Evolutionary conservation across 2,329 filamentous ascomycete species (phyloP).

Genomic region (Cadophora sp.): DNA sequence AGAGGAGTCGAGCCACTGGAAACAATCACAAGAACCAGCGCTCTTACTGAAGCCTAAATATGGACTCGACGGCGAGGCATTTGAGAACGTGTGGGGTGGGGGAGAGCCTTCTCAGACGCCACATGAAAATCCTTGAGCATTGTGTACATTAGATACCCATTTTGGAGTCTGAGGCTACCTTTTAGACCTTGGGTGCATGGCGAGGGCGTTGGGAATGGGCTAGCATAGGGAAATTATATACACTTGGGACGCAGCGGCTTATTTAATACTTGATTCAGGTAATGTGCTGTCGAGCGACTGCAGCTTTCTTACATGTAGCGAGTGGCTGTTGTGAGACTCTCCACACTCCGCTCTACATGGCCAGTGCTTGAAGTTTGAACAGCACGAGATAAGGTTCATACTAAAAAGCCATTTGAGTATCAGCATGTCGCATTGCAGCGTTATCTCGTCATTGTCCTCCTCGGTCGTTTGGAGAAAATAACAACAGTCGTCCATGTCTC

Average conservation of each 20-base stretch:
- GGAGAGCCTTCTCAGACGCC: slow-evolving; percentile 39
- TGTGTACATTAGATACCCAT: slow-evolving; percentile 32
- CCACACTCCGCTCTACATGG: background rate
- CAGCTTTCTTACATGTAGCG: no score
- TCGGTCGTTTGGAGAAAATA: background rate
- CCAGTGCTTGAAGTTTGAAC: background rate
- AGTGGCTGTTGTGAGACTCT: background rate
- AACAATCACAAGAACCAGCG: slow-evolving; percentile 40
- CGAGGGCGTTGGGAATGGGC: slow-evolving; percentile 31
- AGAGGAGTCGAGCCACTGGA: slow-evolving; percentile 53
- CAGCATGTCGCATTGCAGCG: no score
- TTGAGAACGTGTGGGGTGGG: slow-evolving; percentile 47
- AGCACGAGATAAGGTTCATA: background rate
- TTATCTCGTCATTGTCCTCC: background rate
- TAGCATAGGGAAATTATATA: background rate
- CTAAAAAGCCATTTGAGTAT: background rate
- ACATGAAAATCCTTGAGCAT: slow-evolving; percentile 43
- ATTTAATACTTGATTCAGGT: background rate
- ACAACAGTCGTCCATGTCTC: background rate
- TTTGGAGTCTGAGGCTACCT: slow-evolving; percentile 12
- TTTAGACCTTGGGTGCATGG: slow-evolving; percentile 27
- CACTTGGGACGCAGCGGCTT: no score
- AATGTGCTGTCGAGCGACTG: background rate
- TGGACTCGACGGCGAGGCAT: slow-evolving; percentile 45
- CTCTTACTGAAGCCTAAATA: slow-evolving; percentile 45